Percentiles rank a stretch among this genome's conserved stretches.
These are phyloP conservation scores for Blastobotrys aristatus DNA, from an alignment of 1,139 yeast species.

Conservation along the genomic window DNA sequence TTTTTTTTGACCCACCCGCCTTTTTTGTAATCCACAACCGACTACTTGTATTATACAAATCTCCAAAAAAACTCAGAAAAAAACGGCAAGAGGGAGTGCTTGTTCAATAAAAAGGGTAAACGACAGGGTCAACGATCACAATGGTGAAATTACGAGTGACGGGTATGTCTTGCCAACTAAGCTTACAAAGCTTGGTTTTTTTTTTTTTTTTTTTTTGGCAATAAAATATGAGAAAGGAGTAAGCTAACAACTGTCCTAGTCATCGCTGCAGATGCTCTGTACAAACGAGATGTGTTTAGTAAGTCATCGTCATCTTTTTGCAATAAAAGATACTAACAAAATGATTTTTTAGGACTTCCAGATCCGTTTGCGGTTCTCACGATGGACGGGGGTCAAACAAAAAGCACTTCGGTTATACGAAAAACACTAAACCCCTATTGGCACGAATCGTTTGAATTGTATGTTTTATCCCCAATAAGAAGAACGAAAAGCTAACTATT, in stretches of 20 bases:
- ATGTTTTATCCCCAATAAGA: background rate
- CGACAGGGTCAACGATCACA: too few relatives aligned
- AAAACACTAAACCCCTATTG: conserved; percentile 95
- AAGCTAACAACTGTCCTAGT: conserved; percentile 34
- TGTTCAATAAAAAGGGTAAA: too few relatives aligned
- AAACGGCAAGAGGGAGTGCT: too few relatives aligned
- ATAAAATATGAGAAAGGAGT: background rate
- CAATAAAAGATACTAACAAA: background rate
- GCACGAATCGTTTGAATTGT: conserved; percentile 80
- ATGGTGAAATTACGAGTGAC: conserved; percentile 11
- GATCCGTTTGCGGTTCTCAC: conserved; percentile 98
- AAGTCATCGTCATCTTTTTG: conserved; percentile 33
- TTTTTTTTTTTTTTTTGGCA: background rate
- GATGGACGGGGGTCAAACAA: conserved; percentile 94
- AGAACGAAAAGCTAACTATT: too few relatives aligned
- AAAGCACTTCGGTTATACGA: conserved; percentile 88
- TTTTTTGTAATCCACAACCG: background rate
- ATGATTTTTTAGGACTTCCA: conserved; percentile 43
- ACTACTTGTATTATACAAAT: background rate
- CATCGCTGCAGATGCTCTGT: conserved; percentile 93
- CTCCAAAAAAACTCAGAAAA: background rate
- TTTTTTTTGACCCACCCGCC: background rate
- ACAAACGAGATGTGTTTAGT: conserved; percentile 90
- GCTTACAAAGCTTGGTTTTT: background rate
- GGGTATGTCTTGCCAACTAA: too few relatives aligned